Percentiles rank a stretch among this genome's conserved stretches.
Conservation (phyloP, 306 rosid species). For the Vachellia collinsii region DNA sequence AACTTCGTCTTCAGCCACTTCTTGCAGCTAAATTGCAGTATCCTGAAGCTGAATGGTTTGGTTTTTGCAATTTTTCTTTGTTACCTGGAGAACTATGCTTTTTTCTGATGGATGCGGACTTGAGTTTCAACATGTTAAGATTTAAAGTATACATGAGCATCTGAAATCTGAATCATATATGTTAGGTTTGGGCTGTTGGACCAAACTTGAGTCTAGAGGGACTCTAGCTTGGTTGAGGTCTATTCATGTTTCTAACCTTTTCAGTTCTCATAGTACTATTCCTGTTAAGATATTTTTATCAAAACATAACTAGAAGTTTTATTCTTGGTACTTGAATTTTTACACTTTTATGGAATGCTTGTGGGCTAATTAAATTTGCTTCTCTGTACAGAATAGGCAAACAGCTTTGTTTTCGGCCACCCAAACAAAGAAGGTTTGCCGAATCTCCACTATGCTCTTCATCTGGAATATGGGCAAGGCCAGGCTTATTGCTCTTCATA, state of each 20-base stretch:
- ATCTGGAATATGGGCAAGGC: slow-evolving; percentile 12
- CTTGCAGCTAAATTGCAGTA: not conserved
- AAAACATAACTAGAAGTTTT: slow-evolving; percentile 14
- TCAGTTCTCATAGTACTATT: slow-evolving; percentile 4
- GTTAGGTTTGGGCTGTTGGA: slow-evolving; percentile 21
- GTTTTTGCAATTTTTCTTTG: not conserved
- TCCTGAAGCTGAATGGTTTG: not conserved
- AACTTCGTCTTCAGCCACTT: slow-evolving; percentile 3
- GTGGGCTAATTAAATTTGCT: slow-evolving; percentile 36
- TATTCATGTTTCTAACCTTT: not conserved
- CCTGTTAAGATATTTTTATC: not conserved
- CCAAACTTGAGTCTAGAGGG: not conserved
- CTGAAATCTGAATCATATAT: not conserved
- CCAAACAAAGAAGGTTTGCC: slow-evolving; percentile 88
- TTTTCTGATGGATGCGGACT: slow-evolving; percentile 11
- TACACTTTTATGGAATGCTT: not conserved
- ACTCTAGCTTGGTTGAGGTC: not conserved
- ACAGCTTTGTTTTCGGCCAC: slow-evolving; percentile 98
- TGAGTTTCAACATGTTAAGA: slow-evolving; percentile 3
- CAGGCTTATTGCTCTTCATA: slow-evolving; percentile 12
- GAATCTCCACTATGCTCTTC: slow-evolving; percentile 2
- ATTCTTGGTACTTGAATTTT: not conserved
- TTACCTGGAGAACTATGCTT: not conserved
- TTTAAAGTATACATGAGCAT: not conserved
- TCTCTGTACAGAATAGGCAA: slow-evolving; percentile 78